These are phyloP conservation scores for Leccinellum rugosiceps DNA, from an alignment of 768 basidiomycete genomes.

Conservation along the genomic window DNA sequence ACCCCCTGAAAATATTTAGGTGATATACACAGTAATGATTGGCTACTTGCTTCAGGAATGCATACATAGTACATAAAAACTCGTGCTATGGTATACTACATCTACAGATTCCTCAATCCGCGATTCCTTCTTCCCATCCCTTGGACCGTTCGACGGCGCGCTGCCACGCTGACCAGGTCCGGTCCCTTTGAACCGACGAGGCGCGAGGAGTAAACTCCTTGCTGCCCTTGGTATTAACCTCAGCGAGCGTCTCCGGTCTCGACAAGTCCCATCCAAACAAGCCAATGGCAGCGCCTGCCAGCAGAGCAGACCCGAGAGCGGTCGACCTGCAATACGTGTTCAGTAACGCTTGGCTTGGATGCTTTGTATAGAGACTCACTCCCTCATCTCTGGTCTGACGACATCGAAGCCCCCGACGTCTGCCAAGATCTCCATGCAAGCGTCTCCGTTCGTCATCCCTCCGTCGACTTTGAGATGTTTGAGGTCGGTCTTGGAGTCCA, in stretches of 20 bases:
- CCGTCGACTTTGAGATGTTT: conserved; percentile 94
- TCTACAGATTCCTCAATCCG: conserved; percentile 21
- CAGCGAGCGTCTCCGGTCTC: conserved; percentile 74
- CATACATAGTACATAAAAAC: background rate
- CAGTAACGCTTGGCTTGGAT: background rate
- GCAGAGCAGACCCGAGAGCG: conserved; percentile 90
- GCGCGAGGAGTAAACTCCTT: conserved; percentile 62
- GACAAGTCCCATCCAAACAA: conserved; percentile 91
- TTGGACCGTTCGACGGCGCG: conserved; percentile 81
- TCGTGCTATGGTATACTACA: background rate
- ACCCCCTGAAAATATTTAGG: conserved; percentile 79
- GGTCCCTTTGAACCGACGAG: conserved; percentile 50
- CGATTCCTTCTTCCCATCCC: conserved; percentile 70
- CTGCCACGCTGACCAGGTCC: conserved; percentile 81
- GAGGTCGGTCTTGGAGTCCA: conserved; percentile 78
- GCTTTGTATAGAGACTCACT: conserved; percentile 46
- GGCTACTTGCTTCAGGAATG: background rate
- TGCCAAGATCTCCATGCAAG: conserved; percentile 82
- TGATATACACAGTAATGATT: conserved; percentile 5
- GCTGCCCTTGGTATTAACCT: conserved; percentile 86
- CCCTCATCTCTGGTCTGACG: conserved; percentile 92
- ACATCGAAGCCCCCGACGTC: conserved; percentile 92
- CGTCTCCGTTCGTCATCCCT: conserved; percentile 95
- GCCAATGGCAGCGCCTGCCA: conserved; percentile 84
- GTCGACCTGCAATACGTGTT: conserved; percentile 60